Evolutionary conservation across 768 basidiomycete genomes (phyloP).

Genomic region (Lentinula sp.): DNA sequence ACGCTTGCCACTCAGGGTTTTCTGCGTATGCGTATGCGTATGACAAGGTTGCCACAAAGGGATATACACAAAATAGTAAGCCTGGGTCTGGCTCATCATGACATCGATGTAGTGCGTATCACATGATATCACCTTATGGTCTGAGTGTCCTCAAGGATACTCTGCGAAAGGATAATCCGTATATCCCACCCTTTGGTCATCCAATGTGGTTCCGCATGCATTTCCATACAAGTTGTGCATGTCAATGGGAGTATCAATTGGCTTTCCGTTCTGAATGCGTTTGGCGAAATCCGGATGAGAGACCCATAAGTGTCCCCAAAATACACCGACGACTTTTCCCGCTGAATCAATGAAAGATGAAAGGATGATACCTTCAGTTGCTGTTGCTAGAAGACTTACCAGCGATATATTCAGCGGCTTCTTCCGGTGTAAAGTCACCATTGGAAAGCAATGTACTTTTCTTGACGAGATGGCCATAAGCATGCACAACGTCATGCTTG

Average conservation of each 20-base stretch:
- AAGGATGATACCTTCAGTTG: background rate
- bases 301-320: conserved; percentile 19
- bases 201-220: background rate
- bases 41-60: too few relatives aligned
- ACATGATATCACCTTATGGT: too few relatives aligned
- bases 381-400: background rate
- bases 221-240: conserved; percentile 9
- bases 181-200: conserved; percentile 2
- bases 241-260: conserved; percentile 14
- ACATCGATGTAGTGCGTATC: too few relatives aligned
- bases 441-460: conserved; percentile 19
- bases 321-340: conserved; percentile 15
- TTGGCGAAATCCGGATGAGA: conserved; percentile 21
- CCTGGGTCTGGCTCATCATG: too few relatives aligned
- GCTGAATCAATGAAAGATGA: background rate
- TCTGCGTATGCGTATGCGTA: too few relatives aligned
- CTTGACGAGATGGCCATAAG: conserved; percentile 18
- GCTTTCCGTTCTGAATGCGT: conserved; percentile 15
- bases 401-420: conserved; percentile 13
- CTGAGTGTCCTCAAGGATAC: background rate
- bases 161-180: conserved; percentile 2
- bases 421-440: conserved; percentile 16
- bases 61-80: too few relatives aligned
- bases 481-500: conserved; percentile 20
- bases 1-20: too few relatives aligned